Base-by-base conservation (phyloP, 1,284 basidiomycete species). In the Pascua guehoae region DNA sequence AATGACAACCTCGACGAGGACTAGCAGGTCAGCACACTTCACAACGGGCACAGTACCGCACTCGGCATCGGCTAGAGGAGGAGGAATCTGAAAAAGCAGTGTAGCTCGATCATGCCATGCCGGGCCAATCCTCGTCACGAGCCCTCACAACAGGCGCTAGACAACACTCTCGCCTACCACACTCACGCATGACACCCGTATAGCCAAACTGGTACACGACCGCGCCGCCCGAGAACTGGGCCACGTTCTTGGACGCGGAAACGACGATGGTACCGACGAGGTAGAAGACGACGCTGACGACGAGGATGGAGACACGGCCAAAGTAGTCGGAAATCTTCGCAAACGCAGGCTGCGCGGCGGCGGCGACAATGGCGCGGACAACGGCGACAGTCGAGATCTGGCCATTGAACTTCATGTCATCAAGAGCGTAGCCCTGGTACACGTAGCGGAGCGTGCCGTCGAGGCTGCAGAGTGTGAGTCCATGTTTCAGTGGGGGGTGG, bases 1-100 rank as follows among this genome's bases (percentile, higher is more conserved):
- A 47, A 80, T 75, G 52, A 80, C 57, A 49, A 80, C 67, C 59
- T 78, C 77, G 42, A 79, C 64, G 49, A 69, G 60, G 43, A 72
- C 67, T 64, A 53, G n/a, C 3, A 32, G 18, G 52, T 41, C 41
- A 49, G 49, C 37, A 32, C 3, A 8, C 4, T 14, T 9, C n/a
- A 5, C 45, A 16, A 38, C 24, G 7, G 24, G 24, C 24, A 32
- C 24, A 32, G 24, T 7, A 4, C 4, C 24, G 4, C 24, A 32
- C 3, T 32, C 7, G 7, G 24, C 41, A 52, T 4, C 10, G 39
- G n/a, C 10, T 5, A 18, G 7, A 12, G 41, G 14, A 43, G 24
- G 24, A 32, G 24, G 24, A 32, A 32, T 3, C 24, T 32, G 24
- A 32, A 3, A 3, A 43, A 14, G 41, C n/a, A 49, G 41, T 16